A percentile compares a stretch with the other conserved stretches of the same genome.
phyloP scores from a whole-genome alignment of 495 filamentous ascomycete genomes.

The Tuber umbilicatum region DNA sequence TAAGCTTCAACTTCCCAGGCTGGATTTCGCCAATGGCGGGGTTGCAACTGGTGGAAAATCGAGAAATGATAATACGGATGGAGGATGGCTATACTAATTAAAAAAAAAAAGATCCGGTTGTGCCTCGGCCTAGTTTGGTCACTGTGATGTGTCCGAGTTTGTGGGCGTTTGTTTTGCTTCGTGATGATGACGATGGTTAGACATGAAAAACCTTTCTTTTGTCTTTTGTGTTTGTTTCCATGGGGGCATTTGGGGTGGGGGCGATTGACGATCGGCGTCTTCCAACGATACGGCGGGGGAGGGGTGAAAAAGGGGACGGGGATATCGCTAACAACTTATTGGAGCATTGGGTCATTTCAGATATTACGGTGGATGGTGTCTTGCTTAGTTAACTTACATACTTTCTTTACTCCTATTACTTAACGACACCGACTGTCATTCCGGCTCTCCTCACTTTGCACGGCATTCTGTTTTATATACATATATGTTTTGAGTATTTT shows the following conservation, averaged over 20 bases:
- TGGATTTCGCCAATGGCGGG: slow-evolving; percentile 28
- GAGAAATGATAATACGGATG: slow-evolving; percentile 5
- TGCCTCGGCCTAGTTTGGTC: background rate
- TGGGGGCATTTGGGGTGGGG: background rate
- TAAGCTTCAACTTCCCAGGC: slow-evolving; percentile 27
- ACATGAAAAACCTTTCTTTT: background rate
- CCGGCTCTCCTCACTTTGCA: background rate
- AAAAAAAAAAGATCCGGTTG: background rate
- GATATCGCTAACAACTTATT: background rate
- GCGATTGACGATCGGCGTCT: background rate
- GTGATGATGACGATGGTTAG: background rate
- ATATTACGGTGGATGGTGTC: background rate
- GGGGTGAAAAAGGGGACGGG: background rate
- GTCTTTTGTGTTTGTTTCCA: background rate
- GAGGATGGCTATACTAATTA: slow-evolving; percentile 31
- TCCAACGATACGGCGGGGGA: background rate
- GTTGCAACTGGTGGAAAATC: slow-evolving; percentile 13
- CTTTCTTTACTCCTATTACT: background rate
- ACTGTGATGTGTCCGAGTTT: background rate
- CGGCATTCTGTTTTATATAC: background rate
- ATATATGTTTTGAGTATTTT: background rate
- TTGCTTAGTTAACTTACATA: background rate
- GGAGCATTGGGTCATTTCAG: background rate
- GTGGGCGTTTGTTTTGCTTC: background rate
- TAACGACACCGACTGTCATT: background rate